A percentile compares a stretch with the other conserved stretches of the same genome.
Evolutionary conservation across 2,329 filamentous ascomycete genomes (phyloP).

Genomic region (Colletotrichum sp.): DNA sequence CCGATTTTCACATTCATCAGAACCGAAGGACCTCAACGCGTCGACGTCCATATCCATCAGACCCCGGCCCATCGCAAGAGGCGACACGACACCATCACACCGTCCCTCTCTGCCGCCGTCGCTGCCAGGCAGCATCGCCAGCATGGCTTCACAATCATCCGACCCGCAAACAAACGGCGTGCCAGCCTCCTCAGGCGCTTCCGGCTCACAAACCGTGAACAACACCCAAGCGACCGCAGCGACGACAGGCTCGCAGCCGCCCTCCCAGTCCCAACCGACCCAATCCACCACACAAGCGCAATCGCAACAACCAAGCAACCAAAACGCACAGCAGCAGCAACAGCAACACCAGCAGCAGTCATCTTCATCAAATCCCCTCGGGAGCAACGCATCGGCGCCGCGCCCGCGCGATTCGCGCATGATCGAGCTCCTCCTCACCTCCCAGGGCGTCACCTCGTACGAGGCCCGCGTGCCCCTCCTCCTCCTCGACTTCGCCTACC

Average conservation of each 20-base stretch:
- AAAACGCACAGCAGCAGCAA: neutral
- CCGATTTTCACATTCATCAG: neutral
- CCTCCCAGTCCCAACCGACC: slow-evolving; percentile 13
- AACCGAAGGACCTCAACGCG: neutral
- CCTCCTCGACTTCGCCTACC: slow-evolving; percentile 86
- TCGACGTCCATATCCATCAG: neutral
- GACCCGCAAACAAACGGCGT: slow-evolving; percentile 61
- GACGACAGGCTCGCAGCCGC: slow-evolving; percentile 20
- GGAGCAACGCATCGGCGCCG: slow-evolving; percentile 45
- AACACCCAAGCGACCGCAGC: slow-evolving; percentile 39
- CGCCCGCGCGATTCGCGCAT: slow-evolving; percentile 80
- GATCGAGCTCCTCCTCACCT: slow-evolving; percentile 79
- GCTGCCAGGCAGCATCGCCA: neutral
- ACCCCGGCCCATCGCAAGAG: neutral
- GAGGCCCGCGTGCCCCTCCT: slow-evolving; percentile 83
- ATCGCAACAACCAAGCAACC: slow-evolving; percentile 11
- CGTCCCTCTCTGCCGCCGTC: neutral
- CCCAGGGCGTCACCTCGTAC: slow-evolving; percentile 79
- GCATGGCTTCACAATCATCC: slow-evolving; percentile 34
- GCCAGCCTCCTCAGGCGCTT: slow-evolving; percentile 41
- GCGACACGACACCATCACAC: neutral
- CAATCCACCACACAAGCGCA: slow-evolving; percentile 22
- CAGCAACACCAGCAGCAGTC: neutral
- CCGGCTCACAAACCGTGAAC: slow-evolving; percentile 38
- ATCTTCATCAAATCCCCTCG: slow-evolving; percentile 17